phyloP scores from a whole-genome alignment of 768 basidiomycete genomes.

The Termitomyces sp. region DNA sequence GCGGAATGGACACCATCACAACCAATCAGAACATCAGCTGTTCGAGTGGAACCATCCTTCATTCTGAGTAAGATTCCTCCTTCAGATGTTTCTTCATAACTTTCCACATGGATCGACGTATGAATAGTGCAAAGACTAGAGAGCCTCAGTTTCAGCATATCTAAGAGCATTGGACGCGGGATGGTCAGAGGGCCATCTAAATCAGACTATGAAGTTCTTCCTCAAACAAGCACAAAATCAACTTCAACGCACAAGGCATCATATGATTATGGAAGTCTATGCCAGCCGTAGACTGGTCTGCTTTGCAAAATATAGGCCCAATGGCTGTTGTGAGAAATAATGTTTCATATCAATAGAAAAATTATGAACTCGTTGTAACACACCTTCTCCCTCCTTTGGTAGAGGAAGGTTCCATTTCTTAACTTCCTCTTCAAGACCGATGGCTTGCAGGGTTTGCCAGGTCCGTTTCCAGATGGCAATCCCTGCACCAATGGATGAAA shows the following conservation, averaged over 20 bases:
- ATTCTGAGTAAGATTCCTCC: slow-evolving; percentile 15
- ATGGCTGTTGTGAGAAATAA: slow-evolving; percentile 2
- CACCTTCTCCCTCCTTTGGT: slow-evolving; percentile 21
- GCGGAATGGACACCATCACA: slow-evolving; percentile 34
- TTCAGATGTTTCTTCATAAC: slow-evolving; percentile 5
- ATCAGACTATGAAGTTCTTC: too few species aligned
- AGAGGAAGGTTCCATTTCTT: slow-evolving; percentile 14
- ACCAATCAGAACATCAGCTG: slow-evolving; percentile 32
- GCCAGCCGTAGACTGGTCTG: slow-evolving; percentile 17
- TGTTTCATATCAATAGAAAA: too few species aligned
- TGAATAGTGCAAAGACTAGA: slow-evolving; percentile 19
- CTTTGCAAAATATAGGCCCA: slow-evolving; percentile 21
- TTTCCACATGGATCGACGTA: slow-evolving; percentile 14
- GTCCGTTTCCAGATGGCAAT: slow-evolving; percentile 36
- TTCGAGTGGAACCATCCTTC: slow-evolving; percentile 18
- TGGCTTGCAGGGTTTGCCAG: slow-evolving; percentile 30
- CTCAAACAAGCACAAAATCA: too few species aligned
- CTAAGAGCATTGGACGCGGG: slow-evolving; percentile 17
- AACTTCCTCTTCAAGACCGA: slow-evolving; percentile 27
- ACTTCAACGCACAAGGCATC: slow-evolving; percentile 15
- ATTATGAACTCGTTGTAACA: background rate
- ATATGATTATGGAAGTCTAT: slow-evolving; percentile 20
- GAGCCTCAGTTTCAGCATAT: slow-evolving; percentile 17
- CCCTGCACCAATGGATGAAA: slow-evolving; percentile 33
- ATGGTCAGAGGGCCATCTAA: slow-evolving; percentile 18